Evolutionary conservation across 73 alveolate species (phyloP).

Genomic region (Paramecium sexaurelia): DNA sequence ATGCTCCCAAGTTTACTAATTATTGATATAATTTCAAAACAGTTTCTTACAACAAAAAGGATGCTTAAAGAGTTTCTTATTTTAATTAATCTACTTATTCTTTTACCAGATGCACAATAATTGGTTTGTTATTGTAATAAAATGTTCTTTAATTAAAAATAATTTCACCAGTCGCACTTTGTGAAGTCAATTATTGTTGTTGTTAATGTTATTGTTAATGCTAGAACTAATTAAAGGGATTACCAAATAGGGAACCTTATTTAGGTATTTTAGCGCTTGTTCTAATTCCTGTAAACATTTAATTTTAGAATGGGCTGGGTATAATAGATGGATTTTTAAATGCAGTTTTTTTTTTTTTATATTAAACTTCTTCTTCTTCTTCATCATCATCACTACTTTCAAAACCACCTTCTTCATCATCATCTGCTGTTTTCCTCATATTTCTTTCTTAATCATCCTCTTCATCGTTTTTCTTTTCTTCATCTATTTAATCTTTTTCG

Average conservation of each 20-base stretch:
- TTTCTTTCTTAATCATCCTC: constrained; percentile 6
- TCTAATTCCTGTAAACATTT: too few relatives aligned
- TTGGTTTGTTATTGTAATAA: neutral
- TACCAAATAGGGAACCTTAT: neutral
- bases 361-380: constrained; percentile 15
- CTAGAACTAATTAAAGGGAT: too few relatives aligned
- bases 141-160: neutral
- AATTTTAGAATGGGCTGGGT: neutral
- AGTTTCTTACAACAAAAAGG: neutral
- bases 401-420: constrained; percentile 44
- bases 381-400: neutral
- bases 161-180: neutral
- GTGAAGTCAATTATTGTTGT: neutral
- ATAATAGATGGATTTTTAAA: neutral
- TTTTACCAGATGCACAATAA: neutral
- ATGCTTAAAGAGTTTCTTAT: neutral
- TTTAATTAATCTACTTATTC: neutral
- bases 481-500: neutral
- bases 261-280: neutral
- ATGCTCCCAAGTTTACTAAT: neutral
- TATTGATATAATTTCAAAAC: neutral
- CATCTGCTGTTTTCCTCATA: constrained; percentile 67
- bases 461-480: neutral
- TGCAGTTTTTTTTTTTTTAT: constrained; percentile 18
- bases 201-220: neutral